These are phyloP conservation scores for Linum usitatissimum DNA, from an alignment of 345 rosid genomes.

Conservation along the genomic window DNA sequence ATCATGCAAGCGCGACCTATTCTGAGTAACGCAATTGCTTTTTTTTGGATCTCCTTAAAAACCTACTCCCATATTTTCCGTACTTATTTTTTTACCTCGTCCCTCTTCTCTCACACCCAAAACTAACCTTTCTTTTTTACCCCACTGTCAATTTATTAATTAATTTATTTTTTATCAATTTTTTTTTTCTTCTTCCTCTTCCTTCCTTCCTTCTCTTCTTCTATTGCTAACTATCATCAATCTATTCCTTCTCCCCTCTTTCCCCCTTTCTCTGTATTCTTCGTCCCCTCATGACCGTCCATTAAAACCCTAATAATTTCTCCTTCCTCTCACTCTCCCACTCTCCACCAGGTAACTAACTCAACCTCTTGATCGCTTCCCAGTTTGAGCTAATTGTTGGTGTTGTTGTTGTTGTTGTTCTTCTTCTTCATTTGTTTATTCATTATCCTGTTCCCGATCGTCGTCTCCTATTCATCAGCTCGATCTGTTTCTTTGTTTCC, in stretches of 20 bases:
- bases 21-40: constrained; percentile 8
- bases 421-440: too few relatives aligned
- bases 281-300: constrained; percentile 35
- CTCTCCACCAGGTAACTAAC: constrained; percentile 10
- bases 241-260: not conserved
- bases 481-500: constrained; percentile 14
- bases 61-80: constrained; percentile 27
- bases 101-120: constrained; percentile 6
- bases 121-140: not conserved
- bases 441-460: not conserved
- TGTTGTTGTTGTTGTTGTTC: not conserved
- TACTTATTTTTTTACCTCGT: constrained; percentile 13
- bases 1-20: constrained; percentile 14
- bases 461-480: not conserved
- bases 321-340: not conserved
- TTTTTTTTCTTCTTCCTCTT: constrained; percentile 1
- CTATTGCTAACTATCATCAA: constrained; percentile 7
- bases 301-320: constrained; percentile 73
- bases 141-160: not conserved
- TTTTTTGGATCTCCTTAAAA: constrained; percentile 37
- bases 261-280: too few relatives aligned
- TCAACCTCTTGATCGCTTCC: not conserved
- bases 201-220: constrained; percentile 8
- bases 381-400: not conserved
- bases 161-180: too few relatives aligned